Evolutionary conservation across 2,329 filamentous ascomycete genomes (phyloP).

Genomic region (Trichoderma sp.): DNA sequence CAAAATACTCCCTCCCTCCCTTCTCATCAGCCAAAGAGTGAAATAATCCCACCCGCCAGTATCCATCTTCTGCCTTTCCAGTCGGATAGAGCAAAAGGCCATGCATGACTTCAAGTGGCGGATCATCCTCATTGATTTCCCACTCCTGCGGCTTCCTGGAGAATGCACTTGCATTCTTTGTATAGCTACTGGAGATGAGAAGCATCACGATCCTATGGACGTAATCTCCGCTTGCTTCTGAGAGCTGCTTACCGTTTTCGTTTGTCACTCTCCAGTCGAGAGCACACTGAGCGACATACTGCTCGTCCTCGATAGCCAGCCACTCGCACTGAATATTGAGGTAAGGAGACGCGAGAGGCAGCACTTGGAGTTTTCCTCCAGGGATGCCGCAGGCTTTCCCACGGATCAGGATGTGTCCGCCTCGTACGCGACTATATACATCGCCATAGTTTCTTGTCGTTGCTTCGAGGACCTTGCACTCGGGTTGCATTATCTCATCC

Average conservation of each 20-base stretch:
- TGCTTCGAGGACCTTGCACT: neutral
- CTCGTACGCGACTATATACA: neutral
- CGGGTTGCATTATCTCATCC: neutral
- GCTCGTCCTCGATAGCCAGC: slow-evolving; percentile 9
- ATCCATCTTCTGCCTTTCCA: neutral
- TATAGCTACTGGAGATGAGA: slow-evolving; percentile 5
- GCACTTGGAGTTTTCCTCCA: neutral
- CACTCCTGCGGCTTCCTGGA: slow-evolving; percentile 2
- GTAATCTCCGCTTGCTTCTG: neutral
- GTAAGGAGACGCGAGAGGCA: neutral
- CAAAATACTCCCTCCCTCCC: slow-evolving; percentile 4
- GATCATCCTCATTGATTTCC: neutral
- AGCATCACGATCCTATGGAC: neutral
- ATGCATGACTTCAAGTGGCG: slow-evolving; percentile 5
- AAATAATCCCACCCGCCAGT: slow-evolving; percentile 5
- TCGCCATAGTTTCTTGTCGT: neutral
- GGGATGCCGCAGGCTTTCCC: neutral
- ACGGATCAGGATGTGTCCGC: neutral
- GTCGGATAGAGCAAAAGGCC: slow-evolving; percentile 9
- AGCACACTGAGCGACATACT: slow-evolving; percentile 15
- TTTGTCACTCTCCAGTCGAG: slow-evolving; percentile 11
- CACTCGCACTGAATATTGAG: slow-evolving; percentile 2
- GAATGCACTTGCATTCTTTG: neutral
- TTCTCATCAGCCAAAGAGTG: slow-evolving; percentile 10
- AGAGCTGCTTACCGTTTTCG: neutral